phyloP scores from a whole-genome alignment of 768 basidiomycete genomes.

The Boletales sp. region DNA sequence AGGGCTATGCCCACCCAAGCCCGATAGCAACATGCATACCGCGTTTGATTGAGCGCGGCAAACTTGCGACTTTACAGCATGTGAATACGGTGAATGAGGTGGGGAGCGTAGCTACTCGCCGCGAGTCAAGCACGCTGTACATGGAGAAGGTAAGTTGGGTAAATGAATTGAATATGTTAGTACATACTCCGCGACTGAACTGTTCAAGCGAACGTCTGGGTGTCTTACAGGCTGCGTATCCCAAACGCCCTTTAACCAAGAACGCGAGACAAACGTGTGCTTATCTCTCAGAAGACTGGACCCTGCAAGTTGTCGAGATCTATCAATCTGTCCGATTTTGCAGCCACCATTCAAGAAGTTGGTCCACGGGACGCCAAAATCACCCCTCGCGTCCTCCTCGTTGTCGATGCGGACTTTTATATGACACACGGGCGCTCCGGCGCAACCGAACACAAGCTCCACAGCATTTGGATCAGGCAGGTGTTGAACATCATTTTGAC shows the following conservation, averaged over 20 bases:
- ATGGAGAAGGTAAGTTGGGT: too few relatives aligned
- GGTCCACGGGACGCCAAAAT: too few relatives aligned
- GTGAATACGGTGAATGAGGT: slow-evolving; percentile 12
- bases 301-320: background rate
- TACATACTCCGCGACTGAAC: too few relatives aligned
- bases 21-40: background rate
- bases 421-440: slow-evolving; percentile 5
- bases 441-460: background rate
- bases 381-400: slow-evolving; percentile 10
- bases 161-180: too few relatives aligned
- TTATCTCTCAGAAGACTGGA: background rate
- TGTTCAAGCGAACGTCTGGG: too few relatives aligned
- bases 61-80: slow-evolving; percentile 13
- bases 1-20: background rate
- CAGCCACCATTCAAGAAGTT: too few relatives aligned
- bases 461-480: background rate
- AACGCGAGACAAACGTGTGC: background rate
- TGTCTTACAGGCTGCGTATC: background rate
- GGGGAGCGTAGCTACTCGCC: background rate
- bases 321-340: too few relatives aligned
- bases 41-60: slow-evolving; percentile 13
- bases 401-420: background rate
- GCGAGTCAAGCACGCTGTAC: too few relatives aligned
- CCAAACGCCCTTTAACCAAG: background rate
- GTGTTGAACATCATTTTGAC: background rate